Base-by-base conservation (phyloP, 164 flowering plant genomes). In the Liquidambar formosana region DNA sequence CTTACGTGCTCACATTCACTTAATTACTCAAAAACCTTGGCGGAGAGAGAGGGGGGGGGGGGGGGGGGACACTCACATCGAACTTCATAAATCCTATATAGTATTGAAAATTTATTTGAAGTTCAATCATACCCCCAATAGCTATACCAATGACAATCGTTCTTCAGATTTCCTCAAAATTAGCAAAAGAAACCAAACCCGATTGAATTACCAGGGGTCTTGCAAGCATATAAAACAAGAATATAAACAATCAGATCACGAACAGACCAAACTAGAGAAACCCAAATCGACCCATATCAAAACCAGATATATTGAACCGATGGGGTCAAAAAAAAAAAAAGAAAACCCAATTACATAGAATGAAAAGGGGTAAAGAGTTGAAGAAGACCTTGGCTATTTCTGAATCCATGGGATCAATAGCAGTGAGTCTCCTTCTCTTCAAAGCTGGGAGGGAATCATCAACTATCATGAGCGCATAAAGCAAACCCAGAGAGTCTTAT, bases 401-500 rank as follows among this genome's bases (percentile, higher is more conserved):
- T 8, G 80, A 48, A 1, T 87, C 93, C 93, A 91, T 91, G 6
- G 79, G 69, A 72, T 86, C 77, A 74, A 70, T 64, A 66, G 64
- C 57, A 10, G 73, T 70, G 78, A 83, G 33, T 56, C 88, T 84
- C 64, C 83, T 79, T 41, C 89, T 82, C 79, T 89, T 89, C 57
- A 67, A 61, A 48, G 49, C 23, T n/a, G 54, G 28, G 28, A 67
- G 69, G 5, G 66, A 57, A 46, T 57, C 71, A 75, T 67, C 78
- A 57, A 74, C 72, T 45, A 60, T 22, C 81, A 80, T 82, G 48
- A 68, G 65, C 28, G n/a, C 38, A 26, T 48, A 22, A 47, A 68
- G 46, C 25, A 46, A 58, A 59, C 44, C 52, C 52, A 25, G 21
- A 19, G 15, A 41, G 53, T 16, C 53, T 49, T 3, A 8, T 18